These are phyloP conservation scores for Hemileccinum rubropunctum DNA, from an alignment of 768 basidiomycete species.

Conservation along the genomic window DNA sequence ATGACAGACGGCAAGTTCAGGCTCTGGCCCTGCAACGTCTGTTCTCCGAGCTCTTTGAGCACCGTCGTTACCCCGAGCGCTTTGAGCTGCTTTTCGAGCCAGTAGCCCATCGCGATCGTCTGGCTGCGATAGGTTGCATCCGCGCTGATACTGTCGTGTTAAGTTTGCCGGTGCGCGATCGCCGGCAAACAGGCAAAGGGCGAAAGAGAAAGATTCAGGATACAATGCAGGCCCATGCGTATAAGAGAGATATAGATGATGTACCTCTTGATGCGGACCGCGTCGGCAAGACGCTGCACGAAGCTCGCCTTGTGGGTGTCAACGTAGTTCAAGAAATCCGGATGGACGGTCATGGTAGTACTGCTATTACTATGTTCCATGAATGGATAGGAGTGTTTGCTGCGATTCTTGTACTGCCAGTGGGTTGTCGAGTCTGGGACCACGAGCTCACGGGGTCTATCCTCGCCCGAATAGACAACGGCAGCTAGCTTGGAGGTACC, in stretches of 20 bases:
- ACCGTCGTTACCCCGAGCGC: slow-evolving; percentile 77
- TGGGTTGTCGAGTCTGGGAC: no score
- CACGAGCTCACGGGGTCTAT: no score
- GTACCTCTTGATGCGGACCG: slow-evolving; percentile 82
- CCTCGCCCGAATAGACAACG: no score
- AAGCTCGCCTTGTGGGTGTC: slow-evolving; percentile 69
- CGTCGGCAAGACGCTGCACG: slow-evolving; percentile 74
- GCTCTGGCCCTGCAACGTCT: slow-evolving; percentile 67
- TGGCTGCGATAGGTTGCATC: slow-evolving; percentile 70
- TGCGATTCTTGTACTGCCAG: no score
- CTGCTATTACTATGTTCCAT: not conserved
- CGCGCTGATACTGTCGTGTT: slow-evolving; percentile 54
- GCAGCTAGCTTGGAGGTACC: no score
- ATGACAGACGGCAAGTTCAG: slow-evolving; percentile 80
- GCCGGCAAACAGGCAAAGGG: not conserved
- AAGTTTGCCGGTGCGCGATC: no score
- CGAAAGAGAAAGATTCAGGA: no score
- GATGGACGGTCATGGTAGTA: slow-evolving; percentile 29
- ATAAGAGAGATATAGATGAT: not conserved
- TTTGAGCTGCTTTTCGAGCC: slow-evolving; percentile 71
- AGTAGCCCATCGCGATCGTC: slow-evolving; percentile 84
- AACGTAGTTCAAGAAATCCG: slow-evolving; percentile 47
- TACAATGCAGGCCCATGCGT: no score
- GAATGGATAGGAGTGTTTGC: no score
- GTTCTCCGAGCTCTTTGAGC: slow-evolving; percentile 73